Conservation (phyloP, 352 stramenopile genomes). For the Pythium periplocum region DNA sequence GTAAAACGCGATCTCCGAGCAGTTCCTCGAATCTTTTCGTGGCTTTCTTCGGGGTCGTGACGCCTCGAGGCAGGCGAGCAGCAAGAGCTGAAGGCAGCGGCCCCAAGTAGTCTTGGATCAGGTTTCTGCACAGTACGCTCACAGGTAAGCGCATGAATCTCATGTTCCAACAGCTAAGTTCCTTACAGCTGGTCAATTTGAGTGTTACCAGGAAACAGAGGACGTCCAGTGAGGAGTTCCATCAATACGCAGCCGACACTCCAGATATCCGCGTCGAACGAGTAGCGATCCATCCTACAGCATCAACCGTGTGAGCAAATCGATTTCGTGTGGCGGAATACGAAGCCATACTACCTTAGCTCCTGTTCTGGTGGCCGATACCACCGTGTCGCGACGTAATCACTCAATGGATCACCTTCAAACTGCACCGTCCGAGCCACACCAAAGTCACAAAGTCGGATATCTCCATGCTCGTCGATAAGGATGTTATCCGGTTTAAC, state of each 20-base stretch:
- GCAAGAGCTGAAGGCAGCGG: constrained; percentile 39
- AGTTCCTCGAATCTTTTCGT: constrained; percentile 44
- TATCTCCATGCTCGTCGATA: constrained; percentile 61
- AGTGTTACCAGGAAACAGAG: constrained; percentile 68
- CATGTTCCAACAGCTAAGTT: no score
- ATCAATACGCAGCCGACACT: constrained; percentile 73
- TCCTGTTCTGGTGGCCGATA: constrained; percentile 81
- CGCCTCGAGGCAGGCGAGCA: constrained; percentile 48
- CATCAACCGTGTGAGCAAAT: background rate
- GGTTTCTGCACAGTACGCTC: constrained; percentile 30
- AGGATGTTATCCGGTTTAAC: constrained; percentile 83
- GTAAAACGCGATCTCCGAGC: constrained; percentile 33
- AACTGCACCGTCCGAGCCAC: constrained; percentile 73
- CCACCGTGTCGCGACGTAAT: constrained; percentile 80
- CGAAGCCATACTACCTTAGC: constrained; percentile 30
- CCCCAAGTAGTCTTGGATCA: constrained; percentile 67
- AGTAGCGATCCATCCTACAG: constrained; percentile 65
- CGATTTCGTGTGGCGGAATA: background rate
- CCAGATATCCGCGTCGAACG: constrained; percentile 80
- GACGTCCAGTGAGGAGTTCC: constrained; percentile 68
- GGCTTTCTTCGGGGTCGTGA: constrained; percentile 24
- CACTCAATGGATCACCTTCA: constrained; percentile 66
- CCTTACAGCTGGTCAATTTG: constrained; percentile 78
- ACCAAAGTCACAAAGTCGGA: constrained; percentile 81
- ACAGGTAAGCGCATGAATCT: no score